Evolutionary conservation across 2,329 filamentous ascomycete genomes (phyloP), one percentile per base, ranked within the genome.

Genomic region (Hypoxylon sp.): DNA sequence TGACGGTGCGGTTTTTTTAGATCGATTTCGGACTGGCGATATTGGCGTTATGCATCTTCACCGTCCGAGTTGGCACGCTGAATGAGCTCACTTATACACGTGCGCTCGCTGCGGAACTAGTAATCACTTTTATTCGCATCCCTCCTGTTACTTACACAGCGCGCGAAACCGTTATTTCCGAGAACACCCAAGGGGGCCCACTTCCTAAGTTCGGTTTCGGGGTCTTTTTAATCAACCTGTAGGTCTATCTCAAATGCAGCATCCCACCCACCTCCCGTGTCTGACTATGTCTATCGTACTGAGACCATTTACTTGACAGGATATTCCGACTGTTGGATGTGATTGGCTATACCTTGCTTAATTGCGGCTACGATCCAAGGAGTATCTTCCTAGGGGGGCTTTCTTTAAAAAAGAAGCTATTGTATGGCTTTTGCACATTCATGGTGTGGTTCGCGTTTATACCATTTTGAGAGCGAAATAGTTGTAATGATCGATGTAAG

Each of bases 401-500:
- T 20, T 43, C 56, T 19, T 35, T 57, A 16, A 57, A 50, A 31
- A 61, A 53, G 38, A 67, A 67, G 42, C 12, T 59, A 19, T 30
- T 67, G 25, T 67, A 64, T 40, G 61, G 57, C n/a, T 52, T 62
- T 44, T 59, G 58, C 32, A 67, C 65, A 1, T 65, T 67, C 40
- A 59, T 67, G 43, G 65, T 67, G 45, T 67, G 65, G 60, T 67
- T 66, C 52, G 65, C 65, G 41, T 67, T 65, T 59, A 67, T 67
- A 49, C 65, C 65, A 42, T 67, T 67, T 36, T 67, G 37, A 63
- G 36, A 27, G 27, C 20, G 26, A 37, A 37, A 17, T 41, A 54
- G 34, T 51, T 49, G 27, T 54, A 46, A 46, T 55, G 36, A 41
- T 20, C 12, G 40, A 37, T 34, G 42, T 36, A 21, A 20, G 42